Percentiles rank a stretch among this genome's conserved stretches.
These are phyloP conservation scores for Penicillium expansum DNA, from an alignment of 2,329 filamentous ascomycete genomes.

Conservation along the genomic window DNA sequence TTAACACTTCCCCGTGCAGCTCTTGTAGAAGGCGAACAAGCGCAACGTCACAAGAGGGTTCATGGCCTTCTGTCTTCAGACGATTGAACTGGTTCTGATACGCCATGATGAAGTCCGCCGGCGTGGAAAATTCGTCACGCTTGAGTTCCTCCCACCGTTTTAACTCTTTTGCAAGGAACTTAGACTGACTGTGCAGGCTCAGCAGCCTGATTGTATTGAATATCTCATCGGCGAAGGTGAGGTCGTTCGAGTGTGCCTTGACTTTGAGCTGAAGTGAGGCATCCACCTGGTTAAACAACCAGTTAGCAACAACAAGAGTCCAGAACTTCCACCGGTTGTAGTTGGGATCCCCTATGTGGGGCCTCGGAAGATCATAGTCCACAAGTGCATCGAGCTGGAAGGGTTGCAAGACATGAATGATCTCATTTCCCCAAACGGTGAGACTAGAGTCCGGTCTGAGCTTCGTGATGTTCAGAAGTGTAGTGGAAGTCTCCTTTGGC, in stretches of 20 bases:
- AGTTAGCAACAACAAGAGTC: not conserved
- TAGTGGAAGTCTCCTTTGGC: not conserved
- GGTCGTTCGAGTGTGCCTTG: not conserved
- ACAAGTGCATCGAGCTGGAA: not conserved
- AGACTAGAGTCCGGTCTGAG: not conserved
- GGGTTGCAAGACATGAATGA: not conserved
- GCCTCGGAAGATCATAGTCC: not conserved
- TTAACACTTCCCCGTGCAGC: not conserved
- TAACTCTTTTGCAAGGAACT: not conserved
- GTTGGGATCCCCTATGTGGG: not conserved
- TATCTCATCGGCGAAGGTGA: not conserved
- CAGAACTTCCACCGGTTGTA: slow-evolving; percentile 2
- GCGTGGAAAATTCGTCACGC: not conserved
- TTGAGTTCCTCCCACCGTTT: not conserved
- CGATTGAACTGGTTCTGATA: slow-evolving; percentile 4
- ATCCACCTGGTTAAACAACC: slow-evolving; percentile 3
- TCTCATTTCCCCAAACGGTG: not conserved
- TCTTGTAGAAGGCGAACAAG: not conserved
- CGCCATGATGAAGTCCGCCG: not conserved
- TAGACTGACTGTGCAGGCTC: not conserved
- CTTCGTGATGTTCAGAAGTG: not conserved
- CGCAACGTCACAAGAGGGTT: not conserved
- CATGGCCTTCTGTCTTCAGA: not conserved
- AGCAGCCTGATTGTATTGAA: not conserved
- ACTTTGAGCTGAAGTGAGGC: not conserved